Evolutionary conservation across 2,329 filamentous ascomycete genomes (phyloP), one percentile per base, ranked within the genome.

Genomic region (Curvularia verruculosa): DNA sequence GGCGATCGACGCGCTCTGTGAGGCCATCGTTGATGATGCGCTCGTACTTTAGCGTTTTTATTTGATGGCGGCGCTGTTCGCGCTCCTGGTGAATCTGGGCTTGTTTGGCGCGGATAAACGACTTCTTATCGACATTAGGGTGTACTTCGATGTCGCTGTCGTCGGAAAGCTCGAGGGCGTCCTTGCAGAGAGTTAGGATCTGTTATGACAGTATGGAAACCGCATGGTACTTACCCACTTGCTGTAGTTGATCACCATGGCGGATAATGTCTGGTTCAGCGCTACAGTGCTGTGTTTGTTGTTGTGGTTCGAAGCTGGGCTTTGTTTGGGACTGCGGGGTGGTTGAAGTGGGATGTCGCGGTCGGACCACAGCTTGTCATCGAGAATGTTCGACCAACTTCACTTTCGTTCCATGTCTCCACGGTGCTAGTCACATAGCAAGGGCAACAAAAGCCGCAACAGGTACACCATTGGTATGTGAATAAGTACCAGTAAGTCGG

Each of bases 101-200:
- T 81, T 98, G 95, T 80, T 99, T 99, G 64, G 95, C 96, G 65
- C 94, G 91, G 77, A 99, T 99, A 79, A 99, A 99, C 59, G 94
- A 98, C 49, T 89, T 87, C 79, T 99, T 99, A 81, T 99, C 95
- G 75, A 99, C 95, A 75, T 99, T 99, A 59, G 95, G 95, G 78
- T 99, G 95, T 49, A 98, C 95, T 80, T 99, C 95, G 70, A 99
- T 89, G 73, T 99, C 95, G 49, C 92, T 97, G 79, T 99, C 95
- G 79, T 99, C 95, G 72, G 92, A 96, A 74, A 99, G 88, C 87
- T 99, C 95, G 73, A 99, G 86, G 58, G 90, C 89, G 76, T 98
- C 90, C 88, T 91, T 59, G 26, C 18, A 31, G 49, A 59, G 31
- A 66, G 60, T 63, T 43, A 54, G 57, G 39, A 41, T 45, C 19